Conservation (phyloP, 768 basidiomycete genomes). For the Auricularia auricula-judae region DNA sequence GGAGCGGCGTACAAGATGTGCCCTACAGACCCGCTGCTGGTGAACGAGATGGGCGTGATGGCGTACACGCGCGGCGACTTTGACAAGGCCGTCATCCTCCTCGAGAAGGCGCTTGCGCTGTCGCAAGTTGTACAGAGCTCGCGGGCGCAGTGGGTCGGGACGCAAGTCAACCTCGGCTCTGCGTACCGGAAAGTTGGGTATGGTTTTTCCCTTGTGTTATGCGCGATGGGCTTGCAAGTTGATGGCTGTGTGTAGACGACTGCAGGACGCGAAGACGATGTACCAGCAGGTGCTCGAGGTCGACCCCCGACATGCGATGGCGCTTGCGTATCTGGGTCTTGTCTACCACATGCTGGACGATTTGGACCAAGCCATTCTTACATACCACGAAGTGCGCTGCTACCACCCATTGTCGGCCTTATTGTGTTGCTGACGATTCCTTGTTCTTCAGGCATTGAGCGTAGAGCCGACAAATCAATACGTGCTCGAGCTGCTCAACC, state of each 20-base stretch:
- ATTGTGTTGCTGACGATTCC: too few species aligned
- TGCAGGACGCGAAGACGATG: constrained; percentile 54
- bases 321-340: constrained; percentile 83
- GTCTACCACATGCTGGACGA: constrained; percentile 68
- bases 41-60: constrained; percentile 91
- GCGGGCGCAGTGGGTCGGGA: constrained; percentile 76
- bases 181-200: constrained; percentile 73
- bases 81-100: constrained; percentile 13
- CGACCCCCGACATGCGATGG: constrained; percentile 72
- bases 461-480: constrained; percentile 77
- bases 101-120: constrained; percentile 57
- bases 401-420: not conserved
- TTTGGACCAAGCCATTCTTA: constrained; percentile 70
- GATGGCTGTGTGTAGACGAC: constrained; percentile 16
- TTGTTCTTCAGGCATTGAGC: constrained; percentile 41
- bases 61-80: constrained; percentile 79
- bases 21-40: constrained; percentile 75
- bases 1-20: constrained; percentile 73
- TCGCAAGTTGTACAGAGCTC: constrained; percentile 81
- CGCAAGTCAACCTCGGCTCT: constrained; percentile 89
- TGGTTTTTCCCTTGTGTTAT: constrained; percentile 13
- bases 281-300: constrained; percentile 78
- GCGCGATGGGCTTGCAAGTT: not conserved
- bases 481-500: constrained; percentile 68
- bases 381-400: constrained; percentile 76